These are phyloP conservation scores for Diaporthe citriasiana DNA, from an alignment of 2,329 filamentous ascomycete species.

Conservation along the genomic window DNA sequence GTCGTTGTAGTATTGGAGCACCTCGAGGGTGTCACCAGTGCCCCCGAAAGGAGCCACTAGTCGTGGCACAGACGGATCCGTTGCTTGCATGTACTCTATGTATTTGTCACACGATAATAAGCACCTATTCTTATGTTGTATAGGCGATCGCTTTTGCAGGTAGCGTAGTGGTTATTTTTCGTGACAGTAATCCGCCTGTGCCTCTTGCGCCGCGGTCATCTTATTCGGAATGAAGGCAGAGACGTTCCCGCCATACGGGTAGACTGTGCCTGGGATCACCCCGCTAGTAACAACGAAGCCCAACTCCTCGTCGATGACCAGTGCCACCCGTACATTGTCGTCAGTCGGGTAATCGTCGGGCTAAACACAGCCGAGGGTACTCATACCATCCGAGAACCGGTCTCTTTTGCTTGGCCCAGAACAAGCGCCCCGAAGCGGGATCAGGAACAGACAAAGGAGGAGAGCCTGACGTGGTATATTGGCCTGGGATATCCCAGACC, in stretches of 20 bases:
- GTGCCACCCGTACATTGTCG: constrained; percentile 41
- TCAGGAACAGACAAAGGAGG: too few species aligned
- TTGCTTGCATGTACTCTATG: constrained; percentile 40
- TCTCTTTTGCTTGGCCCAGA: too few species aligned
- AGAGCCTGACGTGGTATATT: too few species aligned
- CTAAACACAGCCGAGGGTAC: constrained; percentile 42
- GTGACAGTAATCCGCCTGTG: constrained; percentile 44
- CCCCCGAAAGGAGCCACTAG: constrained; percentile 42
- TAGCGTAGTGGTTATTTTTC: too few species aligned
- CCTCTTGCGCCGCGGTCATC: constrained; percentile 44
- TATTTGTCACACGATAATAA: too few species aligned
- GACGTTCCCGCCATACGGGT: constrained; percentile 30
- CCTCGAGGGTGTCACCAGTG: constrained; percentile 45
- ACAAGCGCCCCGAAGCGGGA: too few species aligned
- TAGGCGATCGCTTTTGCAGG: too few species aligned
- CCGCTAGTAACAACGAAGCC: constrained; percentile 45
- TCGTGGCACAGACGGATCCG: constrained; percentile 38
- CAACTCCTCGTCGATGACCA: constrained; percentile 45
- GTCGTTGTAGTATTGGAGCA: constrained; percentile 45
- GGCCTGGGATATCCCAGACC: too few species aligned
- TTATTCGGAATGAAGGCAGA: constrained; percentile 38
- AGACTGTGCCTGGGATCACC: constrained; percentile 44
- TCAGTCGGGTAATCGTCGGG: constrained; percentile 44
- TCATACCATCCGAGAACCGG: too few species aligned
- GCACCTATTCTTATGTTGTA: too few species aligned